Evolutionary conservation across 352 stramenopile species (phyloP).

Genomic region (Globisporangium echinulatum): DNA sequence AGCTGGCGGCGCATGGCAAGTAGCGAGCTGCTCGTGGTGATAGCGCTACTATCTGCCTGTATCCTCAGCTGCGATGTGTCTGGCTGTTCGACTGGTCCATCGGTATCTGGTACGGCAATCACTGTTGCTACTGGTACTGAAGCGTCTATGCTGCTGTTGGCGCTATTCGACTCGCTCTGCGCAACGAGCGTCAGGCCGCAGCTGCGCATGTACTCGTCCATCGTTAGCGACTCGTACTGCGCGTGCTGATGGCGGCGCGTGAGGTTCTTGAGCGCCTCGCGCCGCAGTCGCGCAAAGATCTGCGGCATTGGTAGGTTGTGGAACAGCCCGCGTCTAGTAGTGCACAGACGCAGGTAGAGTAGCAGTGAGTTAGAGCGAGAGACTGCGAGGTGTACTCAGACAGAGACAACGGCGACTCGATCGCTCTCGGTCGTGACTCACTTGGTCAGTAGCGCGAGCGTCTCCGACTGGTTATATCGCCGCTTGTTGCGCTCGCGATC

Average conservation of each 20-base stretch:
- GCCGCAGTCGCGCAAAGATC: constrained; percentile 44
- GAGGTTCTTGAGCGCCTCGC: constrained; percentile 50
- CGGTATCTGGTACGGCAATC: too few relatives aligned
- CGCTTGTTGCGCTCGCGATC: constrained; percentile 31
- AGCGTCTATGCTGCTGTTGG: too few relatives aligned
- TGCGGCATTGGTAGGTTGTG: constrained; percentile 37
- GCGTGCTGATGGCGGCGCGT: constrained; percentile 27
- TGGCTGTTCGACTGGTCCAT: too few relatives aligned
- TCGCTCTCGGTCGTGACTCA: background rate
- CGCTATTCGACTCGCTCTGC: too few relatives aligned
- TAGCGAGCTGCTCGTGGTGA: constrained; percentile 8
- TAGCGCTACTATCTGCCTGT: too few relatives aligned
- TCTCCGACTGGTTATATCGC: constrained; percentile 14
- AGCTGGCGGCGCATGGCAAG: constrained; percentile 24
- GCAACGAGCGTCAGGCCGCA: constrained; percentile 21
- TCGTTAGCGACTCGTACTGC: constrained; percentile 37
- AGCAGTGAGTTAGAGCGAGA: background rate
- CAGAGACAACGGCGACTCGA: background rate
- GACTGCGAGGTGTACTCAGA: background rate
- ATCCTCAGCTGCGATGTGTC: background rate
- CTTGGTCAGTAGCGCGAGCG: constrained; percentile 15
- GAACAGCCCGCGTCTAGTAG: constrained; percentile 17
- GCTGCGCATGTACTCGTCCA: constrained; percentile 64
- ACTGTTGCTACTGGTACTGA: too few relatives aligned
- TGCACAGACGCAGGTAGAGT: background rate